Conservation (phyloP, 345 rosid genomes). For the Moricandia moricandioides region DNA sequence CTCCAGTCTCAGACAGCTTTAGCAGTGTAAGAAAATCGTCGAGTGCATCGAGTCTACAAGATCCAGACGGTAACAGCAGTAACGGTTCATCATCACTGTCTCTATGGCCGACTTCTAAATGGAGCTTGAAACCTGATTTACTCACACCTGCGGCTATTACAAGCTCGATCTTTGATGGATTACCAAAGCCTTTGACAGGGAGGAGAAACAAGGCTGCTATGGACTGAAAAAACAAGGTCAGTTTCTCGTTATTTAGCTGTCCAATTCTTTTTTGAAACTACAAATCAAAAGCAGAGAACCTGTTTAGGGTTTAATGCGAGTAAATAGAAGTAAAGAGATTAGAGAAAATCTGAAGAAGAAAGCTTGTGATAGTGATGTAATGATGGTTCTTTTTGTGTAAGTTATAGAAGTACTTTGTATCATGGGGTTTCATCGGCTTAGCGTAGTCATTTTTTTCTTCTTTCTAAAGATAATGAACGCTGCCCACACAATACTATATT, state of each 20-base stretch:
- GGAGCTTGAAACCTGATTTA: conserved; percentile 68
- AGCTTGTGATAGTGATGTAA: conserved; percentile 25
- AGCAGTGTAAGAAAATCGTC: conserved; percentile 69
- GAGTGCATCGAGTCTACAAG: conserved; percentile 77
- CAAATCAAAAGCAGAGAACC: conserved; percentile 30
- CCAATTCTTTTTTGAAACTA: conserved; percentile 24
- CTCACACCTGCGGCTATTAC: conserved; percentile 53
- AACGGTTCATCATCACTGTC: conserved; percentile 40
- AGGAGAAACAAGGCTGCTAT: conserved; percentile 75
- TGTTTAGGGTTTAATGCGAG: conserved; percentile 27
- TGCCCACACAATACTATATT: not conserved
- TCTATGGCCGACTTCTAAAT: conserved; percentile 56
- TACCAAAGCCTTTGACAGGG: conserved; percentile 49
- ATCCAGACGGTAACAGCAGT: conserved; percentile 43
- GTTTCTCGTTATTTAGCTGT: conserved; percentile 21
- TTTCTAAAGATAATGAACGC: no score
- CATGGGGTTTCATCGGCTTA: not conserved
- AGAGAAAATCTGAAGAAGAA: conserved; percentile 18
- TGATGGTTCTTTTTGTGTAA: conserved; percentile 19
- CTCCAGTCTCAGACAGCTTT: conserved; percentile 38
- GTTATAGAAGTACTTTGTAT: conserved; percentile 19
- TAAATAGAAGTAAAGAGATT: conserved; percentile 35
- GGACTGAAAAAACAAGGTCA: conserved; percentile 46
- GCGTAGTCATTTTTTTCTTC: not conserved
- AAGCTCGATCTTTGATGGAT: conserved; percentile 77